These are phyloP conservation scores for Cupressus sempervirens DNA, from an alignment of 75 land plant genomes.

Conservation along the genomic window DNA sequence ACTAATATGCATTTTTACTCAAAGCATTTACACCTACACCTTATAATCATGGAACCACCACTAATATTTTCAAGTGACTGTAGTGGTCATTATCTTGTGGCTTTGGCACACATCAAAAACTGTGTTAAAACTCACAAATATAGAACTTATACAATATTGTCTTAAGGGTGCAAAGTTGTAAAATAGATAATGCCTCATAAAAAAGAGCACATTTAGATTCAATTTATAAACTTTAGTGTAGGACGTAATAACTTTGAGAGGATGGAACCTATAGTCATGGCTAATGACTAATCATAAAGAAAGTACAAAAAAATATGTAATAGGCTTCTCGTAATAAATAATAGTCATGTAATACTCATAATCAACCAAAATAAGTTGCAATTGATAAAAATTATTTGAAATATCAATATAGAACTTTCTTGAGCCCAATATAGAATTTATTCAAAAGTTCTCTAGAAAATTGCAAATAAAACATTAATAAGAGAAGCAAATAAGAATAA, in stretches of 20 bases:
- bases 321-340: not conserved
- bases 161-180: not conserved
- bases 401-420: not conserved
- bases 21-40: no score
- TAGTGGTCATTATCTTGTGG: conserved; percentile 29
- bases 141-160: not conserved
- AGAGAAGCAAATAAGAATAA: no score
- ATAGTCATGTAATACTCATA: not conserved
- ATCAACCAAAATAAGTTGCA: not conserved
- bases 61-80: conserved; percentile 25
- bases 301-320: not conserved
- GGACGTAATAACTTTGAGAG: conserved; percentile 30
- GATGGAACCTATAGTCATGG: conserved; percentile 32
- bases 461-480: not conserved
- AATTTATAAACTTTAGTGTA: conserved; percentile 14
- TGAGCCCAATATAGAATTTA: not conserved
- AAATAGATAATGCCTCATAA: no score
- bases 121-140: not conserved
- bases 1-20: no score
- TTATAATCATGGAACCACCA: conserved; percentile 39
- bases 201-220: not conserved
- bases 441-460: no score
- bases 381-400: not conserved
- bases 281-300: conserved; percentile 30
- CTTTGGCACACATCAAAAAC: conserved; percentile 19